A percentile compares a stretch with the other conserved stretches of the same genome.
Evolutionary conservation across 139 green algal species (phyloP).

Genomic region (Eudorina sp.): DNA sequence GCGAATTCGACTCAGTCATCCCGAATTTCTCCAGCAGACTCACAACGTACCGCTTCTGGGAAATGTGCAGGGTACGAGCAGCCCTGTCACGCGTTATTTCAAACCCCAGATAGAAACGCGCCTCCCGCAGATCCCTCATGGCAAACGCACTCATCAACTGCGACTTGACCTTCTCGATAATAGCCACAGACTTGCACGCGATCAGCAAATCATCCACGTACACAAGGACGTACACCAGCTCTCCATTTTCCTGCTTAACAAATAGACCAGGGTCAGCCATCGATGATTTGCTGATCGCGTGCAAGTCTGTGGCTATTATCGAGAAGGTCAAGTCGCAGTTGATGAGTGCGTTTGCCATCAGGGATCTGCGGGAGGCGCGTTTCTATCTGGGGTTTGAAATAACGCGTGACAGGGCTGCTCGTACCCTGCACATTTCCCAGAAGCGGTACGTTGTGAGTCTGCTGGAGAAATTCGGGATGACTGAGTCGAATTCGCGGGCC

Average conservation of each 20-base stretch:
- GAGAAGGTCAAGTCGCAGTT: slow-evolving; percentile 10
- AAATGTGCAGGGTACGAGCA: not conserved
- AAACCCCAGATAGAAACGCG: slow-evolving; percentile 36
- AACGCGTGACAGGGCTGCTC: not conserved
- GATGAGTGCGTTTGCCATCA: slow-evolving; percentile 23
- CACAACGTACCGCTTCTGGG: slow-evolving; percentile 3
- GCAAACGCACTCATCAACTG: slow-evolving; percentile 18
- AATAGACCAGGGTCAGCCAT: too few species aligned
- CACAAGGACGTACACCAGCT: slow-evolving; percentile 39
- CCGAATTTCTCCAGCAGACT: slow-evolving; percentile 22
- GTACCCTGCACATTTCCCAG: slow-evolving; percentile 26
- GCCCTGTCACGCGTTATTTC: slow-evolving; percentile 37
- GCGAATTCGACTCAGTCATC: not conserved
- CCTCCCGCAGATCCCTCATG: slow-evolving; percentile 42
- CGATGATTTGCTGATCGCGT: slow-evolving; percentile 57
- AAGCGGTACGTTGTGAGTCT: not conserved
- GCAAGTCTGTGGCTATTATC: not conserved
- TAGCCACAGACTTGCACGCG: not conserved
- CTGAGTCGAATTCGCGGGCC: not conserved
- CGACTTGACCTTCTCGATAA: slow-evolving; percentile 1
- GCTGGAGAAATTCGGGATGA: slow-evolving; percentile 12
- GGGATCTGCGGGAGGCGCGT: slow-evolving; percentile 32
- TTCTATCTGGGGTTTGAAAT: slow-evolving; percentile 50
- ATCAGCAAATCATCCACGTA: slow-evolving; percentile 63
- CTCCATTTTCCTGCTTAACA: too few species aligned